These are phyloP conservation scores for Wickerhamomyces rabaulensis DNA, from an alignment of 805 yeast genomes.

Conservation along the genomic window DNA sequence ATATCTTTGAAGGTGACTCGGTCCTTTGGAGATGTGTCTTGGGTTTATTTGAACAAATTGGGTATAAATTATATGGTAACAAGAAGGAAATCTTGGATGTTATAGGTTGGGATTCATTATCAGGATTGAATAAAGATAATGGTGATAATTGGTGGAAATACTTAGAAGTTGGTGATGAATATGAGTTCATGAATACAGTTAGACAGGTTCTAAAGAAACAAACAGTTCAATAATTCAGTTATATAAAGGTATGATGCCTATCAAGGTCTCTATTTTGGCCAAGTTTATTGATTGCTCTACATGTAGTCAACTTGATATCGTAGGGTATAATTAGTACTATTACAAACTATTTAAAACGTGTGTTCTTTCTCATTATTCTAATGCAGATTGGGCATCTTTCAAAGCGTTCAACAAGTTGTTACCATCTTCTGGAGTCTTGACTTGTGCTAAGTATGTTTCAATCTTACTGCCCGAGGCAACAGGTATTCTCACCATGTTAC, in stretches of 20 bases:
- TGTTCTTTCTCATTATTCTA: background rate
- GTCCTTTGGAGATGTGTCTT: conserved; percentile 47
- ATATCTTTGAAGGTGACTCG: conserved; percentile 56
- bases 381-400: conserved; percentile 2
- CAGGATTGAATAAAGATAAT: conserved; percentile 17
- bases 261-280: too few species aligned
- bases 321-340: background rate
- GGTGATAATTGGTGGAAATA: conserved; percentile 24
- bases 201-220: conserved; percentile 32
- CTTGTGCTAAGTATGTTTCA: conserved; percentile 65
- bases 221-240: background rate
- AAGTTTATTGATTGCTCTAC: too few species aligned
- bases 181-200: conserved; percentile 41
- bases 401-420: conserved; percentile 38
- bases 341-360: too few species aligned
- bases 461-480: conserved; percentile 52
- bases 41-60: conserved; percentile 45
- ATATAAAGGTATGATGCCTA: too few species aligned
- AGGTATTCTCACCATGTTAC: conserved; percentile 64
- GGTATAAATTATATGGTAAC: conserved; percentile 47
- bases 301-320: background rate
- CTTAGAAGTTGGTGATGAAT: conserved; percentile 44
- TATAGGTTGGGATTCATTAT: conserved; percentile 32
- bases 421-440: conserved; percentile 73
- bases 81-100: conserved; percentile 38